phyloP scores from a whole-genome alignment of 768 basidiomycete genomes.

The Sistotremastrum suecicum region DNA sequence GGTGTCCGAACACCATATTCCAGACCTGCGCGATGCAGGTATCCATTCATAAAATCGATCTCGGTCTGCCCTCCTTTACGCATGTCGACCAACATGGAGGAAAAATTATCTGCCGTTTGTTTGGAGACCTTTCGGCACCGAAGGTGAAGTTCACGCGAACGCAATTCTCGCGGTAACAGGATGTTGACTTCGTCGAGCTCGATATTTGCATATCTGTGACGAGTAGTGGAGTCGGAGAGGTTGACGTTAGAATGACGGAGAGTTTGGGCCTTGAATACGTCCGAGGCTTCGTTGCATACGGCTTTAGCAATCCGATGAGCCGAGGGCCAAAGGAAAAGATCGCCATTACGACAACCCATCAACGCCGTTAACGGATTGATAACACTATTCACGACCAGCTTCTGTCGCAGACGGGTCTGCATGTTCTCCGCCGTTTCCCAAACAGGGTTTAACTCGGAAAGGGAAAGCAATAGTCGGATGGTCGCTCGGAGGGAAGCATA shows the following conservation, averaged over 20 bases:
- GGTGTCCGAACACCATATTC: slow-evolving; percentile 44
- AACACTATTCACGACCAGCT: slow-evolving; percentile 67
- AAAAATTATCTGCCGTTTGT: slow-evolving; percentile 51
- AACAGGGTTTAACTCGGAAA: slow-evolving; percentile 39
- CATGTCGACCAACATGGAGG: slow-evolving; percentile 71
- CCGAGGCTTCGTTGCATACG: slow-evolving; percentile 62
- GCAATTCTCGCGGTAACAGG: slow-evolving; percentile 27
- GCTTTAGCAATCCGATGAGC: slow-evolving; percentile 30
- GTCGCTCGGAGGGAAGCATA: slow-evolving; percentile 57
- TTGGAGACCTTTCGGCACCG: slow-evolving; percentile 47
- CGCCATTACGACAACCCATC: slow-evolving; percentile 68
- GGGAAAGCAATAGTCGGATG: slow-evolving; percentile 43
- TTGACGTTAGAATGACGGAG: slow-evolving; percentile 12
- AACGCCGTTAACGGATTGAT: slow-evolving; percentile 83
- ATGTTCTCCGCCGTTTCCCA: slow-evolving; percentile 58
- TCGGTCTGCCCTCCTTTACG: slow-evolving; percentile 50
- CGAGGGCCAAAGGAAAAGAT: slow-evolving; percentile 34
- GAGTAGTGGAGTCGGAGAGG: slow-evolving; percentile 13
- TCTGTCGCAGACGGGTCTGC: slow-evolving; percentile 58
- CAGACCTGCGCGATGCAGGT: slow-evolving; percentile 49
- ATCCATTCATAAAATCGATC: slow-evolving; percentile 73
- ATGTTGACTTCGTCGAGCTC: slow-evolving; percentile 23
- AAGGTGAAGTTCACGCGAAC: slow-evolving; percentile 28
- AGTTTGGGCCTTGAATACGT: slow-evolving; percentile 40
- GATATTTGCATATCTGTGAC: slow-evolving; percentile 9